A percentile compares a stretch with the other conserved stretches of the same genome.
phyloP scores from a whole-genome alignment of 1,139 yeast genomes.

The Candida sp. region DNA sequence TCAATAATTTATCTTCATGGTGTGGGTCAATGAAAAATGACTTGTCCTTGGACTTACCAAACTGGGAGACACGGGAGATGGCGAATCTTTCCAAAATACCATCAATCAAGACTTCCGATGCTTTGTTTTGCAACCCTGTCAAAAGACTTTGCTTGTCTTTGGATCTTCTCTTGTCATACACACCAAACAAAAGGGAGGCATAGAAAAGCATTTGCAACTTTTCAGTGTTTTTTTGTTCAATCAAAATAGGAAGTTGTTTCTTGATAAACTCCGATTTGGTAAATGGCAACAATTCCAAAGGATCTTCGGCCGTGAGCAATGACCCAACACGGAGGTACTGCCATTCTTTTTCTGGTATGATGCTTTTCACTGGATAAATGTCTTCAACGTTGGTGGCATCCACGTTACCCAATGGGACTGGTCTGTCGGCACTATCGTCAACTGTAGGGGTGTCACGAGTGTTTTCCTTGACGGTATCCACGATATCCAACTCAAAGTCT shows the following conservation, averaged over 20 bases:
- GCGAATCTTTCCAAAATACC: conserved; percentile 76
- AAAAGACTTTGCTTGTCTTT: conserved; percentile 63
- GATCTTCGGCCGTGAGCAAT: conserved; percentile 55
- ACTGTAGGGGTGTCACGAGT: conserved; percentile 77
- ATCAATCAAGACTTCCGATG: conserved; percentile 76
- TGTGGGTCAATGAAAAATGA: conserved; percentile 83
- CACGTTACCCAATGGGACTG: conserved; percentile 78
- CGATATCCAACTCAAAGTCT: conserved; percentile 77
- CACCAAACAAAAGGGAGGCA: conserved; percentile 78
- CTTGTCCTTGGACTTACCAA: conserved; percentile 76
- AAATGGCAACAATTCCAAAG: conserved; percentile 66
- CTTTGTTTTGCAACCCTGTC: conserved; percentile 61
- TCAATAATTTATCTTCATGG: conserved; percentile 83
- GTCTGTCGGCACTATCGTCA: conserved; percentile 67
- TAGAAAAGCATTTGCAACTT: conserved; percentile 77
- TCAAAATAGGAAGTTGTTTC: conserved; percentile 48
- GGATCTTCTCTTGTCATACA: conserved; percentile 73
- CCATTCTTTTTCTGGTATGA: conserved; percentile 74
- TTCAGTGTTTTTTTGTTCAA: conserved; percentile 49
- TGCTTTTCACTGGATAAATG: conserved; percentile 71
- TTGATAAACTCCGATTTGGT: conserved; percentile 57
- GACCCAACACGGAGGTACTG: conserved; percentile 63
- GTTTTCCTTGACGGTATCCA: conserved; percentile 74
- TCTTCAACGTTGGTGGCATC: conserved; percentile 85
- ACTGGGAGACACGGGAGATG: conserved; percentile 62